Percentiles rank a stretch among this genome's conserved stretches.
Evolutionary conservation across 2,329 filamentous ascomycete species (phyloP).

Genomic region (Trichoderma brevicompactum): DNA sequence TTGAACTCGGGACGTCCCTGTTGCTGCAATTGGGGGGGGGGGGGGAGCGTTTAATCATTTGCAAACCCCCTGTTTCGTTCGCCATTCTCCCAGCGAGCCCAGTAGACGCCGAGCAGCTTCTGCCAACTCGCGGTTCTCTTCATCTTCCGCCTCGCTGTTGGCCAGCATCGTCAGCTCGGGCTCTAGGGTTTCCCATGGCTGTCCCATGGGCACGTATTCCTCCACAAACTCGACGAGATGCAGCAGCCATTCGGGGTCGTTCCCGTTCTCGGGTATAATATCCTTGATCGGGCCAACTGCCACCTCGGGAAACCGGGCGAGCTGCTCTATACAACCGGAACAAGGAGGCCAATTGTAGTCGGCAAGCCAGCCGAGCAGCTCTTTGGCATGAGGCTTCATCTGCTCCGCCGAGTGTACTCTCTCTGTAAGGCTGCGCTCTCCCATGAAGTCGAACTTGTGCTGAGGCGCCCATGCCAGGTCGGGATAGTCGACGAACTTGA

Average conservation of each 20-base stretch:
- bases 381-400: slow-evolving; percentile 14
- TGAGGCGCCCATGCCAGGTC: slow-evolving; percentile 18
- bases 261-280: not conserved
- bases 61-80: not conserved
- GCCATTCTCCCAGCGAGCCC: not conserved
- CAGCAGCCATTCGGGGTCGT: slow-evolving; percentile 20
- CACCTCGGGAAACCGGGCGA: slow-evolving; percentile 26
- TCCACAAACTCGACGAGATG: slow-evolving; percentile 19
- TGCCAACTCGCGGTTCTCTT: not conserved
- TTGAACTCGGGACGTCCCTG: no score
- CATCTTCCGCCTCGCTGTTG: not conserved
- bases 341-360: slow-evolving; percentile 26
- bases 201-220: slow-evolving; percentile 11
- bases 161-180: not conserved
- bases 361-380: slow-evolving; percentile 22
- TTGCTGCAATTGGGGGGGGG: no score
- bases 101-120: not conserved
- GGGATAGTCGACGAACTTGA: slow-evolving; percentile 25
- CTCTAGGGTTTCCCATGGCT: slow-evolving; percentile 12
- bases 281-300: slow-evolving; percentile 20
- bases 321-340: slow-evolving; percentile 7
- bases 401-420: slow-evolving; percentile 11
- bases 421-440: slow-evolving; percentile 9
- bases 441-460: slow-evolving; percentile 25
- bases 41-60: not conserved